A percentile compares a stretch with the other conserved stretches of the same genome.
Conservation (phyloP, 257 asterid genomes). For the Anisodus tanguticus region DNA sequence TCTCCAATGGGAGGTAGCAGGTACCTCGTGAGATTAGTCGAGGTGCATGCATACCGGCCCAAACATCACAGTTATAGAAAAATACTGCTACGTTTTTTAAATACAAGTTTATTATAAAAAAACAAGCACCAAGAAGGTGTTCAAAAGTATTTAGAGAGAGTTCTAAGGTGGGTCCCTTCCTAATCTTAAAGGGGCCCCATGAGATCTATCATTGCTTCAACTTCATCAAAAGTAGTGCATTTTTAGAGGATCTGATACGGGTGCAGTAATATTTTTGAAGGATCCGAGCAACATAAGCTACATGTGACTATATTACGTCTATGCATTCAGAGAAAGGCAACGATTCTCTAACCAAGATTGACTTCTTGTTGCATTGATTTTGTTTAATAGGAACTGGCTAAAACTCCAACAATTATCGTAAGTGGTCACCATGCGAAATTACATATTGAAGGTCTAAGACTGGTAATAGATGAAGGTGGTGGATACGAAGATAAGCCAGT, state of each 20-base stretch:
- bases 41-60: too few relatives aligned
- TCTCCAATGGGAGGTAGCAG: too few relatives aligned
- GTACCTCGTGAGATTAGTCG: too few relatives aligned
- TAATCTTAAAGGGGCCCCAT: too few relatives aligned
- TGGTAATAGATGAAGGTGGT: conserved; percentile 84
- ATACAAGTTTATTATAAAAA: too few relatives aligned
- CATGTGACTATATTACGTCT: background rate
- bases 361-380: background rate
- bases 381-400: conserved; percentile 55
- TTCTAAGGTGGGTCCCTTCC: too few relatives aligned
- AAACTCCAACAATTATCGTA: conserved; percentile 59
- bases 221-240: too few relatives aligned
- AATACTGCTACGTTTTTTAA: too few relatives aligned
- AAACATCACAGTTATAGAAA: too few relatives aligned
- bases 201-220: too few relatives aligned
- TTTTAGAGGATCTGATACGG: background rate
- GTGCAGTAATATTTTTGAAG: background rate
- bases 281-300: background rate
- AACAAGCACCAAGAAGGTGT: too few relatives aligned
- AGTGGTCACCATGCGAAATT: conserved; percentile 91
- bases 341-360: background rate
- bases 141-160: too few relatives aligned
- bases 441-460: conserved; percentile 63
- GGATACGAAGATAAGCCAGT: conserved; percentile 68
- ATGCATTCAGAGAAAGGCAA: background rate